Percentiles rank a stretch among this genome's conserved stretches.
Conservation (phyloP, 371 early-diverging fungal genomes). For the Mortierella sp. region DNA sequence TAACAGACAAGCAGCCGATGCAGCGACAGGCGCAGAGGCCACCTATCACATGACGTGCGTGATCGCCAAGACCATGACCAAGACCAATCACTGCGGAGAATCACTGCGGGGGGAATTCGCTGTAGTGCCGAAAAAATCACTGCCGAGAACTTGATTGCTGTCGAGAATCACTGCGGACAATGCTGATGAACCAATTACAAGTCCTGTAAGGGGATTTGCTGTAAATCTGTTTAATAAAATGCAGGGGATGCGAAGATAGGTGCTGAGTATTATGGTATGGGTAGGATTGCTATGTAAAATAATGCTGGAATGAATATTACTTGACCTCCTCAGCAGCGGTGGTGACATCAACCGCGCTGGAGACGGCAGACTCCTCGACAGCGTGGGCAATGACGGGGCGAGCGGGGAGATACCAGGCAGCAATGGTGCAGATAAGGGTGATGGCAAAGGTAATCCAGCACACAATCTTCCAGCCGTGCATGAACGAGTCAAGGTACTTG, state of each 20-base stretch:
- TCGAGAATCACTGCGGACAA: no score
- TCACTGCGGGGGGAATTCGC: no score
- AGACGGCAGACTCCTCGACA: conserved; percentile 9
- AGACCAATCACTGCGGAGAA: no score
- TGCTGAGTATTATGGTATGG: conserved; percentile 1
- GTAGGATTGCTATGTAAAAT: background rate
- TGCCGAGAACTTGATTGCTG: no score
- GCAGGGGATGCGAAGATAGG: background rate
- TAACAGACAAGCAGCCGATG: no score
- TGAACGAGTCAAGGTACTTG: conserved; percentile 34
- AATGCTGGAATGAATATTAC: background rate
- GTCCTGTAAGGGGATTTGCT: no score
- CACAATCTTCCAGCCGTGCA: conserved; percentile 43
- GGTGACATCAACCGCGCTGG: conserved; percentile 9
- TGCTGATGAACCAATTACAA: no score
- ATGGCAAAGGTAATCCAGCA: conserved; percentile 47
- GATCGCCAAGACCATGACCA: no score
- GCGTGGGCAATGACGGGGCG: conserved; percentile 34
- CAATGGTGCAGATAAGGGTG: conserved; percentile 37
- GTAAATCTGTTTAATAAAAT: background rate
- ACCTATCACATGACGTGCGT: background rate
- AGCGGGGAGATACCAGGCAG: conserved; percentile 35
- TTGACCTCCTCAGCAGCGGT: background rate
- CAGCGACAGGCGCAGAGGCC: no score
- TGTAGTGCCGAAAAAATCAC: no score